These are phyloP conservation scores for Tulasnella calospora DNA, from an alignment of 768 basidiomycete species.

Conservation along the genomic window DNA sequence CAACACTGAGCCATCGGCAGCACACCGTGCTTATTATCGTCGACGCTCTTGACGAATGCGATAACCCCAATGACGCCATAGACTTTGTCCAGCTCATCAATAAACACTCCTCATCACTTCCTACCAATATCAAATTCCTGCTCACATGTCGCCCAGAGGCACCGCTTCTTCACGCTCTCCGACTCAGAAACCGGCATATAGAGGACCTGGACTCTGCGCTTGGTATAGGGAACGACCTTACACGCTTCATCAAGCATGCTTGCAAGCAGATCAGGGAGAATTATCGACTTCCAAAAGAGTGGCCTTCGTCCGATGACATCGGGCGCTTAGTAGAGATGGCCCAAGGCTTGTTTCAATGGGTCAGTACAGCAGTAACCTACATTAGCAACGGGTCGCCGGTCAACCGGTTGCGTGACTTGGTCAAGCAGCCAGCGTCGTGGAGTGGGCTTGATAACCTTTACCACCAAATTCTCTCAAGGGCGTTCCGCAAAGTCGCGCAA, in stretches of 20 bases:
- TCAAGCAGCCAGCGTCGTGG: background rate
- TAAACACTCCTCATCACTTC: background rate
- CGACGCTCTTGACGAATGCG: background rate
- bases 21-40: background rate
- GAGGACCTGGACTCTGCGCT: background rate
- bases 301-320: background rate
- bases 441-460: background rate
- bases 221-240: background rate
- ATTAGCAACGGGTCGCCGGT: background rate
- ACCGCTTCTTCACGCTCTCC: background rate
- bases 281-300: background rate
- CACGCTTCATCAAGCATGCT: background rate
- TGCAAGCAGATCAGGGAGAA: background rate
- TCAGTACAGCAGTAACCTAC: background rate
- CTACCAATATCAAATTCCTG: background rate
- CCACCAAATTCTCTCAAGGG: background rate
- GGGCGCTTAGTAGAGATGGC: background rate
- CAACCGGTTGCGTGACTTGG: background rate
- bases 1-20: background rate
- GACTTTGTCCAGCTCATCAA: background rate
- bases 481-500: background rate
- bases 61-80: background rate
- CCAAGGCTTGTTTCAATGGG: background rate
- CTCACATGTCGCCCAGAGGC: background rate
- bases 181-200: background rate